These are phyloP conservation scores for Rhizophora mangle DNA, from an alignment of 345 rosid genomes.

Conservation along the genomic window DNA sequence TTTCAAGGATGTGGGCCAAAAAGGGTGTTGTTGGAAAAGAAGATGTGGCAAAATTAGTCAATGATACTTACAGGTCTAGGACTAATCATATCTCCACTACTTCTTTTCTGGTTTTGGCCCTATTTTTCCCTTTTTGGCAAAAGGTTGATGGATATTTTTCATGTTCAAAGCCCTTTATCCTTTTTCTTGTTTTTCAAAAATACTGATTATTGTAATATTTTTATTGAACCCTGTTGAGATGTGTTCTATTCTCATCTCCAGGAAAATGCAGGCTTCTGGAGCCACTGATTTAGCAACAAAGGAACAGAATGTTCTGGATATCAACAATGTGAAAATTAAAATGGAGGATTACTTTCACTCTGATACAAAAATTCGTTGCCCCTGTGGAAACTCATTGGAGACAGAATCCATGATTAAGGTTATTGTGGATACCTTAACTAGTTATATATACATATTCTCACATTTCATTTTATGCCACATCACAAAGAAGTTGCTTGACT, in stretches of 20 bases:
- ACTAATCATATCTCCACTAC: not conserved
- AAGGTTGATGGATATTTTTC: not conserved
- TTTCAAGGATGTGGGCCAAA: constrained; percentile 6
- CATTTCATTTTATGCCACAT: no score
- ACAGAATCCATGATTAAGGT: constrained; percentile 35
- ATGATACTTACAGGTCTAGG: constrained; percentile 33
- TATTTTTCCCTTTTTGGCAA: no score
- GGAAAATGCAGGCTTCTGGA: constrained; percentile 36
- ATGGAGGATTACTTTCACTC: constrained; percentile 13
- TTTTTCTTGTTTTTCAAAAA: not conserved
- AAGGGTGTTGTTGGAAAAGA: constrained; percentile 20
- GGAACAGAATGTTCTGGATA: constrained; percentile 18
- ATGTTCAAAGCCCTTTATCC: not conserved
- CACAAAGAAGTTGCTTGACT: no score
- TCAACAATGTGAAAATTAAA: constrained; percentile 9
- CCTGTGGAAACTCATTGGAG: constrained; percentile 28
- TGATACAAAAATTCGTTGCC: constrained; percentile 26
- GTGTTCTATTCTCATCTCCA: constrained; percentile 14
- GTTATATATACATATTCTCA: no score
- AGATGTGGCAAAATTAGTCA: constrained; percentile 28
- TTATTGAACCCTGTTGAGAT: not conserved
- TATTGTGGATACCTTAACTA: not conserved
- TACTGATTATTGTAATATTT: not conserved
- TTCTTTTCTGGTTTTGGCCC: not conserved
- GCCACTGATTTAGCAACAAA: constrained; percentile 25